phyloP scores from a whole-genome alignment of 768 basidiomycete species.

The Russula dissimulans region DNA sequence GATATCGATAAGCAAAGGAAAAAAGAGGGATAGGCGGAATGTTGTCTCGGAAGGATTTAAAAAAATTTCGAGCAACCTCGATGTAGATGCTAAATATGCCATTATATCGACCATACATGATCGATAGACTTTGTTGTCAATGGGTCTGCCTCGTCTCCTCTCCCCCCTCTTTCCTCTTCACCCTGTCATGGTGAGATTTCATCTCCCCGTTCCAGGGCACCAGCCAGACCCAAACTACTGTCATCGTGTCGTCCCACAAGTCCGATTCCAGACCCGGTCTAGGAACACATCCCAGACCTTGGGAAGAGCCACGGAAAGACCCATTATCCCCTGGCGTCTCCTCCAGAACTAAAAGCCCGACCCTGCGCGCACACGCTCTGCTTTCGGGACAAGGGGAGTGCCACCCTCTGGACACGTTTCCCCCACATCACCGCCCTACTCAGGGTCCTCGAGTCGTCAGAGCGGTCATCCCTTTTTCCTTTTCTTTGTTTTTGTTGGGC shows the following conservation, averaged over 20 bases:
- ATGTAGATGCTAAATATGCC: constrained; percentile 1
- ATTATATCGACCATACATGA: neutral
- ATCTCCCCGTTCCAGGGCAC: too few species aligned
- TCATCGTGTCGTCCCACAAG: neutral
- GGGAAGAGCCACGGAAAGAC: neutral
- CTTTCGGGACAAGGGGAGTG: too few species aligned
- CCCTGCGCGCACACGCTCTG: too few species aligned
- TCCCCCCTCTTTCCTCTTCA: too few species aligned
- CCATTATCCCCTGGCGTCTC: neutral
- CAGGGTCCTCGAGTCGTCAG: too few species aligned
- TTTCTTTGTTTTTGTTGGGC: too few species aligned
- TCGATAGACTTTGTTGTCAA: neutral
- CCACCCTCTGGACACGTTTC: too few species aligned
- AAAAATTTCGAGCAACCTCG: neutral
- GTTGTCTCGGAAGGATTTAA: neutral
- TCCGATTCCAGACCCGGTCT: neutral
- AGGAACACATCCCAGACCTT: neutral
- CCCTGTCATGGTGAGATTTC: too few species aligned
- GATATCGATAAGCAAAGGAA: constrained; percentile 16
- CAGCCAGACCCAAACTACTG: neutral
- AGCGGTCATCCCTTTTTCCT: too few species aligned
- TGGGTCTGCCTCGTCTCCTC: neutral
- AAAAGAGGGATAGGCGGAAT: neutral
- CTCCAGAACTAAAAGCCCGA: neutral
- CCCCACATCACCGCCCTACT: too few species aligned